phyloP scores from a whole-genome alignment of 2,329 filamentous ascomycete species.

The Thelonectria discophora region DNA sequence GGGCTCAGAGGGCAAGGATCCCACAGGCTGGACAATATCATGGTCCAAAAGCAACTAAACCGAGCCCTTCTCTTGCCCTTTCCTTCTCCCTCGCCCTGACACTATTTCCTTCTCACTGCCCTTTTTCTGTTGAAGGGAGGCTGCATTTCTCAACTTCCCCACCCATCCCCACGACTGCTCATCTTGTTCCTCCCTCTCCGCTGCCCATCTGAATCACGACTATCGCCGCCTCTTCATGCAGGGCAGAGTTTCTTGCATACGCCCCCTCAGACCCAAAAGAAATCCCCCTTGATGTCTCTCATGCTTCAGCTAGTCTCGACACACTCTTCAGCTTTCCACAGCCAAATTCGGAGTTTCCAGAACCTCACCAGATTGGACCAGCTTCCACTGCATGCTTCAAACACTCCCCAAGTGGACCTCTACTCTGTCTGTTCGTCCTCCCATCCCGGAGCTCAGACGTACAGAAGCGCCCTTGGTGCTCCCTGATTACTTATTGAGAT shows the following conservation, averaged over 20 bases:
- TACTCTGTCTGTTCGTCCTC: constrained; percentile 34
- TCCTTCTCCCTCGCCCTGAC: constrained; percentile 29
- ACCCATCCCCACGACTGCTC: constrained; percentile 32
- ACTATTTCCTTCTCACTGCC: constrained; percentile 25
- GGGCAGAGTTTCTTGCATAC: constrained; percentile 46
- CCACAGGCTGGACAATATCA: constrained; percentile 35
- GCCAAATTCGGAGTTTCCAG: constrained; percentile 44
- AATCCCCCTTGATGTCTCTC: constrained; percentile 44
- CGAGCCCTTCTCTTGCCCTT: constrained; percentile 31
- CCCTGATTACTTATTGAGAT: constrained; percentile 18
- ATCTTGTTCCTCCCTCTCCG: constrained; percentile 27
- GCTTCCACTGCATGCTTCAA: constrained; percentile 34
- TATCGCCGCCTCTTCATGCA: constrained; percentile 40
- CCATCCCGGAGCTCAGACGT: constrained; percentile 23
- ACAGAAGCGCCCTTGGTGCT: constrained; percentile 18
- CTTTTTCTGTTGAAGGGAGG: constrained; percentile 31
- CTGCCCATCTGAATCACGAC: constrained; percentile 39
- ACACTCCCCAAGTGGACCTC: constrained; percentile 31
- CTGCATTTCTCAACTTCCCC: constrained; percentile 37
- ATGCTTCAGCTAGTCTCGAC: constrained; percentile 39
- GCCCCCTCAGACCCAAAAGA: constrained; percentile 45
- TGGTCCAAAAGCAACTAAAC: constrained; percentile 41
- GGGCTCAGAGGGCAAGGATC: constrained; percentile 39
- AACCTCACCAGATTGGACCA: constrained; percentile 41
- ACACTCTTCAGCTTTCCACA: constrained; percentile 36